Evolutionary conservation across 2,329 filamentous ascomycete genomes (phyloP).

Genomic region (Cercospora zeina): DNA sequence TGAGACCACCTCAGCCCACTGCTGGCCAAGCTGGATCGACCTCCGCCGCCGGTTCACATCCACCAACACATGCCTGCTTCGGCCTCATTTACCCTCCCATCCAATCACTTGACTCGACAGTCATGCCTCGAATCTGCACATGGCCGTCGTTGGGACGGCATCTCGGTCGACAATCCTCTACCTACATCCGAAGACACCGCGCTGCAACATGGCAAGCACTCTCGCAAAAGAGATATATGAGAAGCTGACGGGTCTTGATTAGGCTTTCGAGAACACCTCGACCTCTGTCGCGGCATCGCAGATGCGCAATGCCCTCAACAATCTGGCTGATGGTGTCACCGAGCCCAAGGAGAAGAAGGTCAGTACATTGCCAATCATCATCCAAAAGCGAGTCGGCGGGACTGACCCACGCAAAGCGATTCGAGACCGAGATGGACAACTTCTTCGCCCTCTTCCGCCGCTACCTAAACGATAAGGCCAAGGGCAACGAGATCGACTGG

Average conservation of each 20-base stretch:
- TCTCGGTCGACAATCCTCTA: not conserved
- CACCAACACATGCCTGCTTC: not conserved
- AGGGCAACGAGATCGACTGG: constrained; percentile 95
- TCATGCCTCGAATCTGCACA: not conserved
- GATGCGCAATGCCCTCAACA: constrained; percentile 97
- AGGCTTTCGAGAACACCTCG: constrained; percentile 99
- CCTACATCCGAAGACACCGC: not conserved
- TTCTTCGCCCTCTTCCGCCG: constrained; percentile 98
- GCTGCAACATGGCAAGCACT: constrained; percentile 15
- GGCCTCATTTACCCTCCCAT: not conserved
- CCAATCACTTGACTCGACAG: not conserved
- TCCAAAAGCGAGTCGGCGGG: not conserved
- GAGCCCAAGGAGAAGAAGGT: constrained; percentile 80
- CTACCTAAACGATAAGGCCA: constrained; percentile 98
- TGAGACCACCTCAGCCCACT: not conserved
- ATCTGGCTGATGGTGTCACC: constrained; percentile 83
- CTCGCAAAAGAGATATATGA: constrained; percentile 18
- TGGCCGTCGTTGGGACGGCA: not conserved
- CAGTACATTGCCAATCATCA: constrained; percentile 35
- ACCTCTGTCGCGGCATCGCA: constrained; percentile 97
- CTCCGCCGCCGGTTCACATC: not conserved
- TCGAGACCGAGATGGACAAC: constrained; percentile 99
- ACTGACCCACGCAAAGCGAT: constrained; percentile 57
- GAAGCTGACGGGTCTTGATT: constrained; percentile 31
- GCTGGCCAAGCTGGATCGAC: not conserved